Evolutionary conservation across 2,329 filamentous ascomycete genomes (phyloP).

Genomic region (Delphinella strobiligena): DNA sequence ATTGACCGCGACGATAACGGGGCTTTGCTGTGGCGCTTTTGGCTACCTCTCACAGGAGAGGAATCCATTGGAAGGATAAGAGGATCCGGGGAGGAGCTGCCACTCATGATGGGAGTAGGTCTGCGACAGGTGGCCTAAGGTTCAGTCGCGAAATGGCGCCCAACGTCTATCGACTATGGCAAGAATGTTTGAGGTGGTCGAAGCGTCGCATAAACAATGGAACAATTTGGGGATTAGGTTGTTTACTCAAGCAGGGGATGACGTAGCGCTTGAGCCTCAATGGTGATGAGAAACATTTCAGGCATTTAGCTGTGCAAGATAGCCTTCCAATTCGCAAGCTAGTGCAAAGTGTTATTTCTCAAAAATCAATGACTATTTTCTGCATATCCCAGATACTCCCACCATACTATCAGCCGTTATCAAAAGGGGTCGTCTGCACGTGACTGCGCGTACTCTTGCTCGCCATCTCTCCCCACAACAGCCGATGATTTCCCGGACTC

Average conservation of each 20-base stretch:
- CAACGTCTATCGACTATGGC: background rate
- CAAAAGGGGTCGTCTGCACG: too few species aligned
- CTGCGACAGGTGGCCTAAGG: background rate
- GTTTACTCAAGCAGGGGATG: background rate
- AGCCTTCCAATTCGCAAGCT: too few species aligned
- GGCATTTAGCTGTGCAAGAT: too few species aligned
- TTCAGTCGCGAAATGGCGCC: background rate
- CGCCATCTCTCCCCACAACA: too few species aligned
- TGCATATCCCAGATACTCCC: too few species aligned
- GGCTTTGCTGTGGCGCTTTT: background rate
- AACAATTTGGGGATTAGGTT: background rate
- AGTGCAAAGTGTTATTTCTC: too few species aligned
- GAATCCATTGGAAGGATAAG: slow-evolving; percentile 18
- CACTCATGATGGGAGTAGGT: background rate
- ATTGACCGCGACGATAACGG: slow-evolving; percentile 17
- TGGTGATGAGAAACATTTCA: too few species aligned
- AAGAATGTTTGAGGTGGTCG: background rate
- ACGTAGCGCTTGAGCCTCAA: background rate
- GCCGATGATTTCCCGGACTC: too few species aligned
- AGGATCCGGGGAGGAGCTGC: slow-evolving; percentile 20
- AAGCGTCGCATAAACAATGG: background rate
- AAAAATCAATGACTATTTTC: too few species aligned
- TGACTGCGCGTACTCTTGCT: too few species aligned
- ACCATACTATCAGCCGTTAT: too few species aligned
- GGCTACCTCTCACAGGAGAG: slow-evolving; percentile 14